Conservation (phyloP, 208 protist genomes). For the Trypanosoma rangeli region DNA sequence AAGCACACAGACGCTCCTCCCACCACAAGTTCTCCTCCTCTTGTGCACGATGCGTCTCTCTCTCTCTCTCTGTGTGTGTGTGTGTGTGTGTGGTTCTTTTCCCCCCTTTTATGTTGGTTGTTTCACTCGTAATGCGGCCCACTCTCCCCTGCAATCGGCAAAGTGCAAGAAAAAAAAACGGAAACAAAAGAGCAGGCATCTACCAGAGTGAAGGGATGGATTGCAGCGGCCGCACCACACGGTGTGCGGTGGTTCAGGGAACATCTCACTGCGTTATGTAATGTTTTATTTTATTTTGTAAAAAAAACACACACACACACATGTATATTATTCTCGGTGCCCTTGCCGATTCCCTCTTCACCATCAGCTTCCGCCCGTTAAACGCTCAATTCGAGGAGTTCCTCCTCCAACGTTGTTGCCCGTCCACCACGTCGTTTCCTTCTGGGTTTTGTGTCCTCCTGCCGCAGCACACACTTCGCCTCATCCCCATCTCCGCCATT, state of each 20-base stretch:
- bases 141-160: conserved; percentile 5
- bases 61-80: no score
- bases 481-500: neutral
- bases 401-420: conserved; percentile 17
- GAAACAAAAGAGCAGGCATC: conserved; percentile 2
- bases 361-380: neutral
- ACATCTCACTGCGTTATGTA: neutral
- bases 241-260: neutral
- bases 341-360: neutral
- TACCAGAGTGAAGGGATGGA: neutral
- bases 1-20: neutral
- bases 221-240: no score
- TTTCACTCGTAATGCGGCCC: neutral
- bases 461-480: neutral
- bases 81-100: no score
- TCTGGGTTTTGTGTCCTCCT: neutral
- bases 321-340: neutral
- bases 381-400: conserved; percentile 17
- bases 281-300: neutral
- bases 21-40: neutral
- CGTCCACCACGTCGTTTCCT: neutral
- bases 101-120: neutral
- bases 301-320: neutral
- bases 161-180: conserved; percentile 21
- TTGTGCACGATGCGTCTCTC: no score